A percentile compares a stretch with the other conserved stretches of the same genome.
These are phyloP conservation scores for Malassezia pachydermatis DNA, from an alignment of 1,284 basidiomycete genomes.

Conservation along the genomic window DNA sequence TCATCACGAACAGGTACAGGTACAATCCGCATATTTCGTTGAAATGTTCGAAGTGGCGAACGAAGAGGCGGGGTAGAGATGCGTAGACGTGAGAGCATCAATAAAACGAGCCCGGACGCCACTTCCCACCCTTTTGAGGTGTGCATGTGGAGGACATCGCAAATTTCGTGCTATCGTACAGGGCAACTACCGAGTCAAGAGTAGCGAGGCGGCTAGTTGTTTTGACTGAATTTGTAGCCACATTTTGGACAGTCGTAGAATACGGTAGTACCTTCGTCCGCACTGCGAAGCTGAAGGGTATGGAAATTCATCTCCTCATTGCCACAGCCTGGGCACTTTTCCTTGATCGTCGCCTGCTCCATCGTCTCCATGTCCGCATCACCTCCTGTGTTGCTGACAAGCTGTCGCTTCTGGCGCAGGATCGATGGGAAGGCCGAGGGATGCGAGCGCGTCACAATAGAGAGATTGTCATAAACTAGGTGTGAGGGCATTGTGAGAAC, in stretches of 20 bases:
- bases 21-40: constrained; percentile 38
- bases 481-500: constrained; percentile 11
- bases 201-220: constrained; percentile 17
- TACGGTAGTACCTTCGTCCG: constrained; percentile 49
- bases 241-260: constrained; percentile 49
- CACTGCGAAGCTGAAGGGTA: constrained; percentile 50
- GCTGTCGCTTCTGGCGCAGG: constrained; percentile 72
- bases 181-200: background rate
- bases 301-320: constrained; percentile 50
- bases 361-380: constrained; percentile 22
- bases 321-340: constrained; percentile 83
- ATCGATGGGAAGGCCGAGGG: constrained; percentile 87
- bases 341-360: constrained; percentile 60
- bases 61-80: background rate
- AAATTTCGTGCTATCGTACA: constrained; percentile 8
- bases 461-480: constrained; percentile 81
- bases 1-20: constrained; percentile 46
- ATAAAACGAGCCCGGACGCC: no score
- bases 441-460: constrained; percentile 79
- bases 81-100: background rate
- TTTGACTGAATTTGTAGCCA: constrained; percentile 46
- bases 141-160: no score
- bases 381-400: constrained; percentile 55
- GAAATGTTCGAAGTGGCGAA: background rate
- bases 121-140: no score